phyloP scores from a whole-genome alignment of 208 protist genomes.

The Porcisia hertigi region DNA sequence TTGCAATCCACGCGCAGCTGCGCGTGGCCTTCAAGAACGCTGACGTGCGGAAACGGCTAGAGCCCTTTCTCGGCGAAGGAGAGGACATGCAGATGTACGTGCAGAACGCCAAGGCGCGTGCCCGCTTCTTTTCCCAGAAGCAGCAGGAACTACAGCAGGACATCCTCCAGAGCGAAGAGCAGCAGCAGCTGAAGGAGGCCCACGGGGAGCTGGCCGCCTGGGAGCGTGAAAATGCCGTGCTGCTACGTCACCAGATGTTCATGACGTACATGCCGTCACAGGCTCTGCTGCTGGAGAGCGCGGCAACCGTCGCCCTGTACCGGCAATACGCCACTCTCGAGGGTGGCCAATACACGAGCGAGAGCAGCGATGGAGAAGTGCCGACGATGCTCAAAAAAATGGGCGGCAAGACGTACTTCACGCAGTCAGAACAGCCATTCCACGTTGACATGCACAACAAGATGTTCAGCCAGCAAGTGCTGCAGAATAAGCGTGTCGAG shows the following conservation, averaged over 20 bases:
- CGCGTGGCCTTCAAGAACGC: constrained; percentile 64
- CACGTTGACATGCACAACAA: constrained; percentile 84
- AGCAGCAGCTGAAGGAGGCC: constrained; percentile 68
- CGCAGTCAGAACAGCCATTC: constrained; percentile 53
- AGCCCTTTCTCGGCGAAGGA: constrained; percentile 54
- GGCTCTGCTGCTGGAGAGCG: constrained; percentile 76
- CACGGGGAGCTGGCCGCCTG: constrained; percentile 78
- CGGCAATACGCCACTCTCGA: constrained; percentile 81
- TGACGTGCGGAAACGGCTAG: constrained; percentile 54
- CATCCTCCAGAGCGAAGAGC: constrained; percentile 61
- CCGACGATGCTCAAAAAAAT: constrained; percentile 71
- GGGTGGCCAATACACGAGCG: constrained; percentile 77
- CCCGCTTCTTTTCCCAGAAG: constrained; percentile 78
- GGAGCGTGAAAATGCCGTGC: constrained; percentile 80
- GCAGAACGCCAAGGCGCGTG: constrained; percentile 59
- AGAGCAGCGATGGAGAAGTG: constrained; percentile 79
- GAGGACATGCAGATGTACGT: constrained; percentile 52
- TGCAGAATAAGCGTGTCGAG: constrained; percentile 85
- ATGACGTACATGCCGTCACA: constrained; percentile 82
- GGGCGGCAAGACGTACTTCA: constrained; percentile 75
- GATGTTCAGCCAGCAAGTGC: constrained; percentile 87
- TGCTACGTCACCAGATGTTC: constrained; percentile 85
- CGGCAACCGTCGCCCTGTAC: constrained; percentile 80
- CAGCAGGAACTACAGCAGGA: constrained; percentile 69
- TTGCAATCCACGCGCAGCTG: constrained; percentile 84